Evolutionary conservation across 1,284 basidiomycete species (phyloP).

Genomic region (Xerocomus nothofagi): DNA sequence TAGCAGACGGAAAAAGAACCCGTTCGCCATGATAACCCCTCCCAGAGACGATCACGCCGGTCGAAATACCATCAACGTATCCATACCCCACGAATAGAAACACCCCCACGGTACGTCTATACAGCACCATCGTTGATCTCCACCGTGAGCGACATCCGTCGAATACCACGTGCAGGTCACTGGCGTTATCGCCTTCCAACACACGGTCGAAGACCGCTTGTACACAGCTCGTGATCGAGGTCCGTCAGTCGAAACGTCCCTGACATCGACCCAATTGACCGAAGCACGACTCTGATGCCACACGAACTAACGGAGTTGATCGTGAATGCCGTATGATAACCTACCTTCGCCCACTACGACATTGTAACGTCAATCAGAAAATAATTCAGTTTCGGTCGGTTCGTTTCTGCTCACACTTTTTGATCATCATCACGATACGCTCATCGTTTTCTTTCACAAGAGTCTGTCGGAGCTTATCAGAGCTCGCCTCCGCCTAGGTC

Average conservation of each 20-base stretch:
- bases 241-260: slow-evolving; percentile 40
- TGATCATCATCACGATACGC: too few relatives aligned
- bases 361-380: slow-evolving; percentile 8
- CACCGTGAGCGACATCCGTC: slow-evolving; percentile 16
- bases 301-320: slow-evolving; percentile 47
- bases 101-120: slow-evolving; percentile 25
- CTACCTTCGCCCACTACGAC: slow-evolving; percentile 44
- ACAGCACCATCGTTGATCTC: slow-evolving; percentile 25
- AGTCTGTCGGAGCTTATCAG: slow-evolving; percentile 36
- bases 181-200: slow-evolving; percentile 25
- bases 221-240: slow-evolving; percentile 39
- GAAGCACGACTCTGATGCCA: slow-evolving; percentile 47
- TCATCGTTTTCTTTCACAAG: slow-evolving; percentile 39
- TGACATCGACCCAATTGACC: slow-evolving; percentile 42
- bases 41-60: slow-evolving; percentile 18
- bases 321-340: slow-evolving; percentile 45
- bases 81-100: slow-evolving; percentile 25
- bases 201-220: slow-evolving; percentile 43
- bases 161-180: slow-evolving; percentile 25
- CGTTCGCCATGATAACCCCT: neutral
- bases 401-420: slow-evolving; percentile 28
- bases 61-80: slow-evolving; percentile 27
- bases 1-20: slow-evolving; percentile 18
- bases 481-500: too few relatives aligned
- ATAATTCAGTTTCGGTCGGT: too few relatives aligned